A percentile compares a stretch with the other conserved stretches of the same genome.
Conservation (phyloP, 176 grass and related monocot species). For the Cymbopogon citratus region DNA sequence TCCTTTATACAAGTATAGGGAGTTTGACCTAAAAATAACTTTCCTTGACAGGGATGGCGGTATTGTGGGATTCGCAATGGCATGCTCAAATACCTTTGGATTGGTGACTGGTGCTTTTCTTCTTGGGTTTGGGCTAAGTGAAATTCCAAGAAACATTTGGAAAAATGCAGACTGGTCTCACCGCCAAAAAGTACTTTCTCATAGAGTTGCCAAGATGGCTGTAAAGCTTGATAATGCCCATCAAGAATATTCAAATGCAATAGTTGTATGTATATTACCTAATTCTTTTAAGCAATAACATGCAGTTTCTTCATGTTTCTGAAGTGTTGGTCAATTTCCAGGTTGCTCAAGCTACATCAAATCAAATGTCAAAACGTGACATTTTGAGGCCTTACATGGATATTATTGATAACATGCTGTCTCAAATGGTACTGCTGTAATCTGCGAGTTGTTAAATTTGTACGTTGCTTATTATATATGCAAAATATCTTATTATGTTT, state of each 20-base stretch:
- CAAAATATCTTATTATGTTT: conserved; percentile 12
- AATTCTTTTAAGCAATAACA: conserved; percentile 17
- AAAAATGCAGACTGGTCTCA: conserved; percentile 89
- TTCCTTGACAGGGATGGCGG: conserved; percentile 59
- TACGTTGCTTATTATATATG: background rate
- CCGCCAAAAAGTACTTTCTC: conserved; percentile 87
- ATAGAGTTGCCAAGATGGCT: conserved; percentile 91
- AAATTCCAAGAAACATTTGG: conserved; percentile 98
- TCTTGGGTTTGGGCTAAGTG: conserved; percentile 97
- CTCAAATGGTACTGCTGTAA: conserved; percentile 75
- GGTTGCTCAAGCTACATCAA: conserved; percentile 98
- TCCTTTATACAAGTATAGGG: background rate
- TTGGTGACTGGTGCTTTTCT: conserved; percentile 98
- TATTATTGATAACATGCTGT: conserved; percentile 91
- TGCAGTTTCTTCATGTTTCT: background rate
- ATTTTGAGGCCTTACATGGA: conserved; percentile 95
- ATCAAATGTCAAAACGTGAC: conserved; percentile 99
- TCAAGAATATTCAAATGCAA: conserved; percentile 98
- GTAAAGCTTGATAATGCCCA: conserved; percentile 96
- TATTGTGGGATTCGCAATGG: conserved; percentile 97
- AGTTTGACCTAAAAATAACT: conserved; percentile 22
- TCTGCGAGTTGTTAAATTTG: conserved; percentile 2
- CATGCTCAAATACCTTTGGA: conserved; percentile 98
- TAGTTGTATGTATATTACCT: conserved; percentile 63
- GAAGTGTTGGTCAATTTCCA: conserved; percentile 28